Evolutionary conservation across 371 early-diverging fungal species (phyloP).

Genomic region (Mortierella sp.): DNA sequence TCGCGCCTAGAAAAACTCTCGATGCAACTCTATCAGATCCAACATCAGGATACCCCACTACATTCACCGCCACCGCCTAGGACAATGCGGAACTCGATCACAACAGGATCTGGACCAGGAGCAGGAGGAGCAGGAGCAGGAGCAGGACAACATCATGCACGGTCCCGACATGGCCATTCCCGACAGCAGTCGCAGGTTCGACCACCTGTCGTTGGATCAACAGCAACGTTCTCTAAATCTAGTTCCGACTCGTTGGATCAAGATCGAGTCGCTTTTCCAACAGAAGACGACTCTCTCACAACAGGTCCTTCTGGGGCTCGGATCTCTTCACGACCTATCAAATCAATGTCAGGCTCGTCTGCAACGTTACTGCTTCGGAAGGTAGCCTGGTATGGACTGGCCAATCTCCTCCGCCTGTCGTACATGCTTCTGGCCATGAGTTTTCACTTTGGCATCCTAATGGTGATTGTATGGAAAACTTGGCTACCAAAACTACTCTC

Average conservation of each 20-base stretch:
- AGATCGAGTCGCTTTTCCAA: not conserved
- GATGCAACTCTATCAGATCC: conserved; percentile 8
- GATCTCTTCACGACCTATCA: too few relatives aligned
- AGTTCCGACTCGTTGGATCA: not conserved
- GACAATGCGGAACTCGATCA: not conserved
- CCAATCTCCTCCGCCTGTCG: conserved; percentile 13
- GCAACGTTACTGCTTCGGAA: conserved; percentile 6
- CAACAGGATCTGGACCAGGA: not conserved
- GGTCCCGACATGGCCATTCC: not conserved
- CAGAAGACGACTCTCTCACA: not conserved
- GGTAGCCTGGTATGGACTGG: conserved; percentile 6
- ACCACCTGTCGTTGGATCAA: not conserved
- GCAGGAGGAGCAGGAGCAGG: too few relatives aligned
- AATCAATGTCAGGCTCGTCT: not conserved
- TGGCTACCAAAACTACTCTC: too few relatives aligned
- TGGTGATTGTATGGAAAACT: conserved; percentile 22
- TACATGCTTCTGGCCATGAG: conserved; percentile 41
- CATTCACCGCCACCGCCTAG: not conserved
- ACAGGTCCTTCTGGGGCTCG: not conserved
- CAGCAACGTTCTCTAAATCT: not conserved
- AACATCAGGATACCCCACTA: not conserved
- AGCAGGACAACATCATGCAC: not conserved
- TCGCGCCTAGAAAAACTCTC: conserved; percentile 15
- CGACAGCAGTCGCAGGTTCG: not conserved
- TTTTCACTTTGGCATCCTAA: conserved; percentile 20